phyloP scores from a whole-genome alignment of 2,329 filamentous ascomycete genomes.

The Neoascochyta sp. region DNA sequence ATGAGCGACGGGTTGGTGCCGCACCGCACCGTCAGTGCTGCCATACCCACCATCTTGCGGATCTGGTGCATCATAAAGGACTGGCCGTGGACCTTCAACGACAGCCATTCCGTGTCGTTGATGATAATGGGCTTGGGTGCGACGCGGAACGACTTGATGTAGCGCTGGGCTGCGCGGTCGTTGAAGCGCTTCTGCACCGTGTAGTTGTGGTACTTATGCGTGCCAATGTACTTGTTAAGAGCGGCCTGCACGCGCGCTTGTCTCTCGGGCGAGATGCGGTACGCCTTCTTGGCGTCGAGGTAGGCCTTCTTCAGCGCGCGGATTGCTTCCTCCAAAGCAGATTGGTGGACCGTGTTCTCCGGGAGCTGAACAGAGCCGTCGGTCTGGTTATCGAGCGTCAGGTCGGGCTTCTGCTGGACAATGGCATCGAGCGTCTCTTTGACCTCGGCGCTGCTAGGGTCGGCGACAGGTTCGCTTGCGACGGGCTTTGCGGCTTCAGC shows the following conservation, averaged over 20 bases:
- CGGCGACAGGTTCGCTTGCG: constrained; percentile 7
- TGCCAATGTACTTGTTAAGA: constrained; percentile 74
- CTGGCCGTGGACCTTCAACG: constrained; percentile 92
- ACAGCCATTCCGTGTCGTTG: constrained; percentile 91
- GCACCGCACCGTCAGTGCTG: constrained; percentile 76
- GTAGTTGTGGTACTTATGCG: constrained; percentile 94
- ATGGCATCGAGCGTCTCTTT: constrained; percentile 22
- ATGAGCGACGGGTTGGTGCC: constrained; percentile 72
- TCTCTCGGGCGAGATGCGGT: constrained; percentile 72
- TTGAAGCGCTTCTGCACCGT: constrained; percentile 80
- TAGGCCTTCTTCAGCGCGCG: constrained; percentile 72
- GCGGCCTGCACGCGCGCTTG: constrained; percentile 71
- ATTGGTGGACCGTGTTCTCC: constrained; percentile 24
- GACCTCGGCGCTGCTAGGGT: constrained; percentile 14
- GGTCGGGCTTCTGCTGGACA: constrained; percentile 21
- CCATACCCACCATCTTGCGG: constrained; percentile 97
- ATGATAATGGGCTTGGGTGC: constrained; percentile 67
- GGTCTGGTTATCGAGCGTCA: constrained; percentile 25
- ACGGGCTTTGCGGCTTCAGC: constrained; percentile 8
- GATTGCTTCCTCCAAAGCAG: constrained; percentile 43
- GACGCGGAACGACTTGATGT: constrained; percentile 88
- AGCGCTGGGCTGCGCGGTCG: constrained; percentile 81
- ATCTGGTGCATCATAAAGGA: constrained; percentile 99
- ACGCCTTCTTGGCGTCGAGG: constrained; percentile 74
- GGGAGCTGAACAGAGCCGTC: constrained; percentile 31